A percentile compares a stretch with the other conserved stretches of the same genome.
These are phyloP conservation scores for Lasiosphaeria hispida DNA, from an alignment of 495 filamentous ascomycete species.

Conservation along the genomic window DNA sequence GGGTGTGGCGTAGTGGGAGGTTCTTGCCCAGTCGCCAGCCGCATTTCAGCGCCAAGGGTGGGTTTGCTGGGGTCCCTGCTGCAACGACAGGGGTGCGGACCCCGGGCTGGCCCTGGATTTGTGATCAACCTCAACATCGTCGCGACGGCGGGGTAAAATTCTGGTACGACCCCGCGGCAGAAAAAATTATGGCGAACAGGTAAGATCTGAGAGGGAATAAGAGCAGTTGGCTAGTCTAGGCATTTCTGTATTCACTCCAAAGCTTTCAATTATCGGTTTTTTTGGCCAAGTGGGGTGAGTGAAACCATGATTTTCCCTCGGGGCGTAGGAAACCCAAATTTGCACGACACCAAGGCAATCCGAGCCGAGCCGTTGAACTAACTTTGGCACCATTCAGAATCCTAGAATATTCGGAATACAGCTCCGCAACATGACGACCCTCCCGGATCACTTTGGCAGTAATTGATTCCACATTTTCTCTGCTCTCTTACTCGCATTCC, in stretches of 20 bases:
- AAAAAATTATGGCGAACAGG: slow-evolving; percentile 16
- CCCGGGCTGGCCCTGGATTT: slow-evolving; percentile 5
- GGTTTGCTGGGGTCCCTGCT: slow-evolving; percentile 1
- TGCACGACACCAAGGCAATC: too few species aligned
- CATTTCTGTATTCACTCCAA: too few species aligned
- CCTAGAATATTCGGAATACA: neutral
- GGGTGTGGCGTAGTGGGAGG: neutral
- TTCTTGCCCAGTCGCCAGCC: neutral
- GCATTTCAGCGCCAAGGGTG: neutral
- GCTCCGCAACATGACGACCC: slow-evolving; percentile 14
- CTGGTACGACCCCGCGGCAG: slow-evolving; percentile 19
- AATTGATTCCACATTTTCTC: neutral
- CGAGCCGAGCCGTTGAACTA: too few species aligned
- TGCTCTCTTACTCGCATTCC: neutral
- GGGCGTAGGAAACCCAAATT: too few species aligned
- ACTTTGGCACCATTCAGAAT: too few species aligned
- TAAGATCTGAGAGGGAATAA: neutral
- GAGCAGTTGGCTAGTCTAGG: neutral
- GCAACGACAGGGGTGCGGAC: slow-evolving; percentile 1
- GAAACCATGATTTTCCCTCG: too few species aligned
- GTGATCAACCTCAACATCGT: slow-evolving; percentile 25
- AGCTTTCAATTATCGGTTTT: too few species aligned
- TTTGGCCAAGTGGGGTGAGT: too few species aligned
- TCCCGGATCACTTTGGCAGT: slow-evolving; percentile 26
- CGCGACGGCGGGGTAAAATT: slow-evolving; percentile 33